A percentile compares a stretch with the other conserved stretches of the same genome.
Conservation (phyloP, 371 early-diverging fungal genomes). For the Apophysomyces sp. region DNA sequence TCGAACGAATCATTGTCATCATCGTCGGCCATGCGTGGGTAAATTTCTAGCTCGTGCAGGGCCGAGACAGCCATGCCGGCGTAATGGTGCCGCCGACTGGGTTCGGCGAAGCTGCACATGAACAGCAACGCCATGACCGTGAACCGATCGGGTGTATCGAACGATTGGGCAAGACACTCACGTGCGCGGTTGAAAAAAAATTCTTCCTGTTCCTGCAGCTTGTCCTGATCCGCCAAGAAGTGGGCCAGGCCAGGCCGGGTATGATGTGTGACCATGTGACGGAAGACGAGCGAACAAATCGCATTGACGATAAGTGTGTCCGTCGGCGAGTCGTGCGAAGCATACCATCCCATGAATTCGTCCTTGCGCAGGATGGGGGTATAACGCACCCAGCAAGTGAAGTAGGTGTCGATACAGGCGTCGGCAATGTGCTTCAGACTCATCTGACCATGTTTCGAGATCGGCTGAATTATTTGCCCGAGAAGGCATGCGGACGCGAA, state of each 20-base stretch:
- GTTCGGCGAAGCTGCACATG: slow-evolving; percentile 24
- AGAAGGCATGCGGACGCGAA: slow-evolving; percentile 19
- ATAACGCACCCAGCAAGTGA: slow-evolving; percentile 33
- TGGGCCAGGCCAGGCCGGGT: slow-evolving; percentile 14
- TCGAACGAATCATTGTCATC: slow-evolving; percentile 24
- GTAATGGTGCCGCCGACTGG: slow-evolving; percentile 28
- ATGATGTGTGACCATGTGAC: slow-evolving; percentile 36
- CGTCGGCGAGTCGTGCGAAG: slow-evolving; percentile 14
- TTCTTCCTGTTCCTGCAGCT: slow-evolving; percentile 32
- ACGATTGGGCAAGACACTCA: slow-evolving; percentile 30
- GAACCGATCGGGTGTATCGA: slow-evolving; percentile 36
- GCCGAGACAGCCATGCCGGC: slow-evolving; percentile 30
- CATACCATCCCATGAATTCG: slow-evolving; percentile 34
- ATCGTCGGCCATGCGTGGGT: slow-evolving; percentile 22
- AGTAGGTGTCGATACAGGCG: slow-evolving; percentile 35
- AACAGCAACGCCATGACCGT: slow-evolving; percentile 23
- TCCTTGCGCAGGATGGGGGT: slow-evolving; percentile 27
- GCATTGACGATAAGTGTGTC: slow-evolving; percentile 40
- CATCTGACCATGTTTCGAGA: slow-evolving; percentile 15
- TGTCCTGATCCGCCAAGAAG: slow-evolving; percentile 22
- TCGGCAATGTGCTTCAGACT: slow-evolving; percentile 21
- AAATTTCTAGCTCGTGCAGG: slow-evolving; percentile 24
- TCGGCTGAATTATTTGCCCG: slow-evolving; percentile 23
- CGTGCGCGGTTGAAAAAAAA: slow-evolving; percentile 33
- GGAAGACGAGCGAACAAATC: slow-evolving; percentile 31